Conservation (phyloP, 1,284 basidiomycete genomes). For the Schizopora paradoxa region DNA sequence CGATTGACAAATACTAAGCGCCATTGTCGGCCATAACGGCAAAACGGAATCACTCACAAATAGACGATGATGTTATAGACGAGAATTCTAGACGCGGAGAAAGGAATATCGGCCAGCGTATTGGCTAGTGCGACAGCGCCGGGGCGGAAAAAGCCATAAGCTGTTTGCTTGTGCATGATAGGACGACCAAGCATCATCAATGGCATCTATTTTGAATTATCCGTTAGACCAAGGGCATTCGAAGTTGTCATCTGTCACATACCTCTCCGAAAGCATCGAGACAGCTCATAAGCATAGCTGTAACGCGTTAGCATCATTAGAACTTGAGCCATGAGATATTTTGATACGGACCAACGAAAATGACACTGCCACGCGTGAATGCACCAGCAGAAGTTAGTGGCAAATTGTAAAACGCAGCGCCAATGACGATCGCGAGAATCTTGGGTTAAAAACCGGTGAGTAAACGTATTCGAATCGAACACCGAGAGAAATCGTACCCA, state of each 20-base stretch:
- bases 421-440: constrained; percentile 69
- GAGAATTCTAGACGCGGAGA: constrained; percentile 59
- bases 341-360: constrained; percentile 45
- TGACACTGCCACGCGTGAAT: constrained; percentile 83
- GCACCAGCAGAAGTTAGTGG: constrained; percentile 72
- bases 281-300: constrained; percentile 66
- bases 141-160: constrained; percentile 78
- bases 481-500: constrained; percentile 34
- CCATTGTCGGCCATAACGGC: constrained; percentile 41
- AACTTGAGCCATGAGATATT: neutral
- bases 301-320: constrained; percentile 18
- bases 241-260: constrained; percentile 22
- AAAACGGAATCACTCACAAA: constrained; percentile 41
- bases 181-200: constrained; percentile 73
- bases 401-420: constrained; percentile 70
- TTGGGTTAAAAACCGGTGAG: constrained; percentile 18
- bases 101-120: constrained; percentile 72
- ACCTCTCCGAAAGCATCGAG: constrained; percentile 77
- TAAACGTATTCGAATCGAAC: constrained; percentile 18
- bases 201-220: constrained; percentile 40
- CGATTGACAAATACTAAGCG: constrained; percentile 27
- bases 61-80: constrained; percentile 70
- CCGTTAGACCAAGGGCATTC: neutral
- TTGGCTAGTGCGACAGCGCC: constrained; percentile 69
- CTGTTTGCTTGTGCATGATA: constrained; percentile 61